Evolutionary conservation across 1,139 yeast genomes (phyloP).

Genomic region (Suhomyces maxii): DNA sequence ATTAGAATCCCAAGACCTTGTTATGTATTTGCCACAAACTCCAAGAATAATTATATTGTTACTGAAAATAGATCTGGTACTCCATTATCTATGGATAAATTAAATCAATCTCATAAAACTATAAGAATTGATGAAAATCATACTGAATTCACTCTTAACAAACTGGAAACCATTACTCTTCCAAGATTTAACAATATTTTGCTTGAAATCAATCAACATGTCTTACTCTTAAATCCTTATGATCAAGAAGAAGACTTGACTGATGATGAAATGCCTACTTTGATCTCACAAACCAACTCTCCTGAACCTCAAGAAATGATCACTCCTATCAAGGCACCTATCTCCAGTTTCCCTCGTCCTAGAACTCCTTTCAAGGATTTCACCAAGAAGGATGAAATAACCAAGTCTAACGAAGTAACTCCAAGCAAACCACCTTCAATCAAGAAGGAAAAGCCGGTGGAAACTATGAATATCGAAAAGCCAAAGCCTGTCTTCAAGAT

Average conservation of each 20-base stretch:
- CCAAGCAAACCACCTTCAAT: slow-evolving; percentile 15
- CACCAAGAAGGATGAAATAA: neutral
- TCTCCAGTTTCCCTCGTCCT: slow-evolving; percentile 9
- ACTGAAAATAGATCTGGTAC: slow-evolving; percentile 30
- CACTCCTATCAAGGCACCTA: slow-evolving; percentile 10
- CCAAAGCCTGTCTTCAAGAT: slow-evolving; percentile 12
- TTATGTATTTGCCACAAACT: slow-evolving; percentile 30
- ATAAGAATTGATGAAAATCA: slow-evolving; percentile 42
- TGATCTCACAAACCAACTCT: slow-evolving; percentile 14
- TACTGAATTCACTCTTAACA: slow-evolving; percentile 58
- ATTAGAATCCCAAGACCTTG: slow-evolving; percentile 58
- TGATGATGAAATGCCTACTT: slow-evolving; percentile 38
- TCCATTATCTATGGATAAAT: slow-evolving; percentile 18
- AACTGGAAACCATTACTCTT: slow-evolving; percentile 54
- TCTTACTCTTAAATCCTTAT: slow-evolving; percentile 53
- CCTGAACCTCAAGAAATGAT: slow-evolving; percentile 4
- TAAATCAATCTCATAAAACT: slow-evolving; percentile 29
- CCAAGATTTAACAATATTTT: slow-evolving; percentile 58
- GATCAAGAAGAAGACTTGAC: slow-evolving; percentile 45
- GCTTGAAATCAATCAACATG: slow-evolving; percentile 62
- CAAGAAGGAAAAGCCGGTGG: neutral
- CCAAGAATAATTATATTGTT: slow-evolving; percentile 30
- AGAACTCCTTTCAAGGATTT: slow-evolving; percentile 13
- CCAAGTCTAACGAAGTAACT: slow-evolving; percentile 12
- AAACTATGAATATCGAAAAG: neutral